A percentile compares a stretch with the other conserved stretches of the same genome.
These are phyloP conservation scores for Penicillium pulvis DNA, from an alignment of 495 filamentous ascomycete genomes.

Conservation along the genomic window DNA sequence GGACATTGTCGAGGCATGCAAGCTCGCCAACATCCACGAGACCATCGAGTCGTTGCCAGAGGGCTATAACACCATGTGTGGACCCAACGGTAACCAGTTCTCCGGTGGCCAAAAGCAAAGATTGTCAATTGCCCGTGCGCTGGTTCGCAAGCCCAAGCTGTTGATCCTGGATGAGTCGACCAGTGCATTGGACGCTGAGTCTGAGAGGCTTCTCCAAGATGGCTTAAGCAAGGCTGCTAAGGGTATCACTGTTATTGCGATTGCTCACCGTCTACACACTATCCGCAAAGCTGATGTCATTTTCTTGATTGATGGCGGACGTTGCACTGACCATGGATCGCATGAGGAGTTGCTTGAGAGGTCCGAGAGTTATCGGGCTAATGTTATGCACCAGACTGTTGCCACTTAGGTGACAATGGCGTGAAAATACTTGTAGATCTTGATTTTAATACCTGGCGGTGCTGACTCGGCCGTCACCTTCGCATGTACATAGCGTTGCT, in stretches of 20 bases:
- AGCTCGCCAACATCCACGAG: constrained; percentile 61
- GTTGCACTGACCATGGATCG: constrained; percentile 65
- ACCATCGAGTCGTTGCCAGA: constrained; percentile 57
- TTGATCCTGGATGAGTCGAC: constrained; percentile 82
- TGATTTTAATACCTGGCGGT: constrained; percentile 5
- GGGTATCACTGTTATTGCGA: constrained; percentile 74
- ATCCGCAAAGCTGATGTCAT: constrained; percentile 76
- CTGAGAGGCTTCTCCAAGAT: constrained; percentile 69
- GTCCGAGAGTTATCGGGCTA: constrained; percentile 59
- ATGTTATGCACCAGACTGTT: constrained; percentile 50
- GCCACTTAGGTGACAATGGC: constrained; percentile 23
- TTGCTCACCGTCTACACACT: constrained; percentile 80
- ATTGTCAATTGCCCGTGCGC: constrained; percentile 72
- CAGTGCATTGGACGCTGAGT: constrained; percentile 71
- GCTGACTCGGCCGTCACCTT: constrained; percentile 2
- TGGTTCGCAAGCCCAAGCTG: constrained; percentile 70
- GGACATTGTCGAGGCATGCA: constrained; percentile 59
- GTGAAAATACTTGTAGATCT: neutral
- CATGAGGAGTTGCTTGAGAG: constrained; percentile 66
- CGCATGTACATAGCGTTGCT: constrained; percentile 5
- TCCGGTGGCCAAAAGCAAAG: constrained; percentile 80
- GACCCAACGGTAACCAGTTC: constrained; percentile 62
- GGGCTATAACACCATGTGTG: constrained; percentile 66
- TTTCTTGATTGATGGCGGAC: constrained; percentile 70
- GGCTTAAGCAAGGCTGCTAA: constrained; percentile 65